A percentile compares a stretch with the other conserved stretches of the same genome.
phyloP scores from a whole-genome alignment of 164 flowering plant species.

The Buxus sempervirens region DNA sequence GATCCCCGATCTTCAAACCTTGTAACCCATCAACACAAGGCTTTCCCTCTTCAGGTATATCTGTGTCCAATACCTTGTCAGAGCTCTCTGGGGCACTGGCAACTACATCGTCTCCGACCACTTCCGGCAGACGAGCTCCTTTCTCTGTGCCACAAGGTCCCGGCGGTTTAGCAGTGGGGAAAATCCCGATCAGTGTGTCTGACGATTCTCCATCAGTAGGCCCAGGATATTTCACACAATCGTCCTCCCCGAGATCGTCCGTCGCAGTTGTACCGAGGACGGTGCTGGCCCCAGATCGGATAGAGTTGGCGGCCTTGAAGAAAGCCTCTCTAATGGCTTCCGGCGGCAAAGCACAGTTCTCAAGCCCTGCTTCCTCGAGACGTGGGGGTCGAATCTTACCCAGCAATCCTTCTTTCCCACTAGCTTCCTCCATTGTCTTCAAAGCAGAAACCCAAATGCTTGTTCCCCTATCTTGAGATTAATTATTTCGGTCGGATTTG shows the following conservation, averaged over 20 bases:
- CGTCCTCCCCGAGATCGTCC: constrained; percentile 20
- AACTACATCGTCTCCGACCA: constrained; percentile 21
- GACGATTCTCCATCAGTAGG: constrained; percentile 20
- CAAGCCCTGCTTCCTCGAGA: constrained; percentile 90
- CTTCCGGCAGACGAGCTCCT: constrained; percentile 25
- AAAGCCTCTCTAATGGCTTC: constrained; percentile 81
- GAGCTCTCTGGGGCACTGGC: constrained; percentile 12
- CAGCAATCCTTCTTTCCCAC: constrained; percentile 24
- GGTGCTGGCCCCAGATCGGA: constrained; percentile 40
- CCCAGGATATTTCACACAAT: constrained; percentile 32
- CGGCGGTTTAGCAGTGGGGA: constrained; percentile 11
- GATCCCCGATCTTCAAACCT: constrained; percentile 29
- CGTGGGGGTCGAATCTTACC: constrained; percentile 59
- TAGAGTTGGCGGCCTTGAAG: constrained; percentile 69
- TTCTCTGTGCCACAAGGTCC: constrained; percentile 38
- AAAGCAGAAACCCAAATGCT: background rate
- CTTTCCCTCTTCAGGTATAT: constrained; percentile 8
- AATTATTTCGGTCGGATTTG: too few relatives aligned
- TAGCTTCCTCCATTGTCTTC: constrained; percentile 20
- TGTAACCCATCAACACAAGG: constrained; percentile 40
- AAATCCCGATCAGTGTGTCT: constrained; percentile 34
- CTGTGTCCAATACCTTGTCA: constrained; percentile 18
- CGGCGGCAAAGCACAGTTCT: constrained; percentile 85
- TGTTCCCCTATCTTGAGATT: too few relatives aligned
- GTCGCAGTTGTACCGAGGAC: constrained; percentile 8